phyloP scores from a whole-genome alignment of 2,329 filamentous ascomycete genomes.

The Aspergillus viridinutans region DNA sequence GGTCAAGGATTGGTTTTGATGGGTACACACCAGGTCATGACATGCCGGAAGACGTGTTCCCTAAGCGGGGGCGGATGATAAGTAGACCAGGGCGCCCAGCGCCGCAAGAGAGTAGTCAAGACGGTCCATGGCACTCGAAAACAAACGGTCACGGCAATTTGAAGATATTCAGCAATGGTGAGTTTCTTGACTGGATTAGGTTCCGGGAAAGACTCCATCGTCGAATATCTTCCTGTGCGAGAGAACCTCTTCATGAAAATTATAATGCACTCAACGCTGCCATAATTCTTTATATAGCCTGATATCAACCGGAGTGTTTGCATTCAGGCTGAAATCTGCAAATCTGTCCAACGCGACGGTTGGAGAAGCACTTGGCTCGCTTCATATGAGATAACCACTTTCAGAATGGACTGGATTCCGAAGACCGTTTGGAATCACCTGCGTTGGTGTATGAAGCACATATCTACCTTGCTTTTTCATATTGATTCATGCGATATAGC shows the following conservation, averaged over 20 bases:
- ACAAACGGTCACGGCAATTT: slow-evolving; percentile 6
- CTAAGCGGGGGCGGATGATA: slow-evolving; percentile 11
- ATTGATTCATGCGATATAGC: neutral
- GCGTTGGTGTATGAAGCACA: neutral
- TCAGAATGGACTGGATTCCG: neutral
- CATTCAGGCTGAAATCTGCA: neutral
- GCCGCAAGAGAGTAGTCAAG: slow-evolving; percentile 10
- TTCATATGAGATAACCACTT: neutral
- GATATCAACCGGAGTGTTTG: neutral
- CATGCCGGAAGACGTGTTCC: slow-evolving; percentile 15
- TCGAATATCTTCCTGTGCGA: neutral
- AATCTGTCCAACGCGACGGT: neutral
- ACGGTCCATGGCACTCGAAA: slow-evolving; percentile 12
- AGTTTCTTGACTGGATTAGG: slow-evolving; percentile 5
- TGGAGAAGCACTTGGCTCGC: neutral
- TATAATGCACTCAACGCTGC: neutral
- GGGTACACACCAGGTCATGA: slow-evolving; percentile 13
- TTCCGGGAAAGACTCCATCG: slow-evolving; percentile 4
- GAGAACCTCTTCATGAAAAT: neutral
- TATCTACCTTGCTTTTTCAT: neutral
- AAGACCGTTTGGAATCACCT: neutral
- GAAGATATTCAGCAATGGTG: slow-evolving; percentile 2
- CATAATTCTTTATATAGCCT: neutral
- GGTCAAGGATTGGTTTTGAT: neutral
- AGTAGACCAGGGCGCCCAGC: slow-evolving; percentile 8